A percentile compares a stretch with the other conserved stretches of the same genome.
Evolutionary conservation across 2,329 filamentous ascomycete genomes (phyloP).

Genomic region (Cylindrodendrum hubeiense): DNA sequence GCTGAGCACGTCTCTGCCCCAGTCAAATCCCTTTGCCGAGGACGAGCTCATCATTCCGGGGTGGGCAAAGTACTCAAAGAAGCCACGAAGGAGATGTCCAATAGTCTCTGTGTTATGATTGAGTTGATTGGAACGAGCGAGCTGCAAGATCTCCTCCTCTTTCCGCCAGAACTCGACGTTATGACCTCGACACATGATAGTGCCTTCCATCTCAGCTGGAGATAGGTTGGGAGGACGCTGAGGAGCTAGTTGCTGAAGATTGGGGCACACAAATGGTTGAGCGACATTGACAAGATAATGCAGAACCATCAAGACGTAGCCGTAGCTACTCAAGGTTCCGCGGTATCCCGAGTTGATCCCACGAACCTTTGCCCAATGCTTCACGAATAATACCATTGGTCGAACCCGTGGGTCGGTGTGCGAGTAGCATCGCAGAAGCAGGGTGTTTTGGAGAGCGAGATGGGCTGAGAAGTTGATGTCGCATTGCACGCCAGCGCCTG

Average conservation of each 20-base stretch:
- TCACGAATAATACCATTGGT: slow-evolving; percentile 86
- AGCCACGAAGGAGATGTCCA: slow-evolving; percentile 80
- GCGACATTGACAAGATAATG: slow-evolving; percentile 90
- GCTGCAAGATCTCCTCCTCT: slow-evolving; percentile 74
- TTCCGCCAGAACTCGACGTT: slow-evolving; percentile 84
- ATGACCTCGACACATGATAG: slow-evolving; percentile 68
- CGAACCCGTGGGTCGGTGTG: slow-evolving; percentile 82
- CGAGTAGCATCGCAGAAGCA: slow-evolving; percentile 85
- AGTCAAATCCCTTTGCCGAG: slow-evolving; percentile 75
- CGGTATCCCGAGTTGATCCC: slow-evolving; percentile 90
- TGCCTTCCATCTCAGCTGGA: slow-evolving; percentile 38
- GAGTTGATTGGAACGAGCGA: slow-evolving; percentile 69
- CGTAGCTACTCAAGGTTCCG: slow-evolving; percentile 89
- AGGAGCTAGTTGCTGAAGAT: slow-evolving; percentile 75
- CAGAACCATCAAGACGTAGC: slow-evolving; percentile 91
- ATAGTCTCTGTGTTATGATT: slow-evolving; percentile 78
- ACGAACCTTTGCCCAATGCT: slow-evolving; percentile 88
- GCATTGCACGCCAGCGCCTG: slow-evolving; percentile 84
- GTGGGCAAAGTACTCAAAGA: slow-evolving; percentile 89
- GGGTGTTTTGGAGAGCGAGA: slow-evolving; percentile 85
- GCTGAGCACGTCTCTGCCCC: slow-evolving; percentile 84
- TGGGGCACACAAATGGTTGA: slow-evolving; percentile 84
- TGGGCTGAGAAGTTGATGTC: slow-evolving; percentile 94
- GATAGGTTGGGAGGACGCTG: slow-evolving; percentile 51
- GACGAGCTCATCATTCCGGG: slow-evolving; percentile 65